Base-by-base conservation (phyloP, 148 eudicot species). In the Bassia scoparia region DNA sequence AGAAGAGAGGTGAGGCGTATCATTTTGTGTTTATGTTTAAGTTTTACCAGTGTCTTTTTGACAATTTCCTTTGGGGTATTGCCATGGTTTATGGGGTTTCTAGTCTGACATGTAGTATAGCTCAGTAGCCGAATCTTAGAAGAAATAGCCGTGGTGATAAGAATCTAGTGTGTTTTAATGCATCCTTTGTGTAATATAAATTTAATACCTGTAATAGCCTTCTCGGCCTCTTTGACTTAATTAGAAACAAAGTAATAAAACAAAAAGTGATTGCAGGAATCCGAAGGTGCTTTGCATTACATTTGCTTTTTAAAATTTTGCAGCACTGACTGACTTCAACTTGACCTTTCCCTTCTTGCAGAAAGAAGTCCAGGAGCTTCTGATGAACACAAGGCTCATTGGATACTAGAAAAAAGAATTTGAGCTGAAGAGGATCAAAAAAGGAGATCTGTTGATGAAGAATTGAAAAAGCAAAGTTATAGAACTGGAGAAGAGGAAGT, bases 321-420 rank as follows among this genome's bases (percentile, higher is more conserved):
- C 14, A 9, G 4, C 33, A 33, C 18, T 61, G 66, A 61, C 4
- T 53, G 58, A 18, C 27, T 60, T 30, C 16, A 17, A 60, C 18
- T 13, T 31, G 38, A 29, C 30, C 11, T 16, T 15, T 30, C 10
- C 34, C 7, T 23, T 7, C 52, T 6, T 76, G 81, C 86, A 95
- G 99, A 79, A 58, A 65, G 99, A 86, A 83, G 82, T 95, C 68
- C 92, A 95, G 83, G 84, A 88, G 81, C 92, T 89, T 78, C 71
- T 80, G 96, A 95, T 55, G 92, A 91, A 69, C 94, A 91, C 82
- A 77, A 85, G 43, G 73, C 79, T 77, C 74, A 81, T 75, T 95
- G 76, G 89, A 87, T 71, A 83, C 79, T 3, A 87, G 86, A 79
- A 78, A 54, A 74, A 66, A 52, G 90, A 85, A 67, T 83, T 91